Percentiles rank a stretch among this genome's conserved stretches.
Evolutionary conservation across 768 basidiomycete genomes (phyloP).

Genomic region (Podaxis rugospora): DNA sequence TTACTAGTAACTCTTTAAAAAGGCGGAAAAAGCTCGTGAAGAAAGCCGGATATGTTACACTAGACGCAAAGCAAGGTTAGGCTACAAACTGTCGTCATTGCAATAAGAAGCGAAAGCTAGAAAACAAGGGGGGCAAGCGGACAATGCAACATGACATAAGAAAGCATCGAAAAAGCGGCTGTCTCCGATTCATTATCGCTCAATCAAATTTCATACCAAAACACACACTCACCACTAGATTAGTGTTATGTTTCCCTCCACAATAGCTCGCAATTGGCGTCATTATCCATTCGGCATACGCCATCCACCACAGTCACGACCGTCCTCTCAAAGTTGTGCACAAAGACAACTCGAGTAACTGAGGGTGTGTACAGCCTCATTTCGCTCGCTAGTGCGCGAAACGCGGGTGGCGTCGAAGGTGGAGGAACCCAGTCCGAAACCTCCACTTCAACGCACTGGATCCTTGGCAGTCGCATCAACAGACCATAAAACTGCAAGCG

Average conservation of each 20-base stretch:
- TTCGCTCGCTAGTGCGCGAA: slow-evolving; percentile 57
- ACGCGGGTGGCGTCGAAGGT: slow-evolving; percentile 45
- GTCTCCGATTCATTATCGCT: slow-evolving; percentile 12
- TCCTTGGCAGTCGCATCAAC: slow-evolving; percentile 45
- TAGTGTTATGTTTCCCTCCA: slow-evolving; percentile 28
- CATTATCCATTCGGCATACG: slow-evolving; percentile 27
- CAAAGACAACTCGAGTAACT: slow-evolving; percentile 51
- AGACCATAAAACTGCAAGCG: slow-evolving; percentile 59
- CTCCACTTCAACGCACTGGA: slow-evolving; percentile 59
- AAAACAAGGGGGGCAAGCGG: neutral
- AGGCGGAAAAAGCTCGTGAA: neutral
- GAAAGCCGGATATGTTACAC: slow-evolving; percentile 5
- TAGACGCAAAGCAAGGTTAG: neutral
- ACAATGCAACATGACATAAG: slow-evolving; percentile 9
- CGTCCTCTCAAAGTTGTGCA: slow-evolving; percentile 57
- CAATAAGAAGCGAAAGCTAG: neutral
- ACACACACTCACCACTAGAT: slow-evolving; percentile 7
- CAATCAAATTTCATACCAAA: neutral
- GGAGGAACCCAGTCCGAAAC: slow-evolving; percentile 62
- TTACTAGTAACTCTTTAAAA: neutral
- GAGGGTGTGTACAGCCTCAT: slow-evolving; percentile 56
- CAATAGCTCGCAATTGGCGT: slow-evolving; percentile 24
- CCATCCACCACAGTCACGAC: slow-evolving; percentile 36
- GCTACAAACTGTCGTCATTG: slow-evolving; percentile 7
- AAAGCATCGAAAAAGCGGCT: slow-evolving; percentile 6